Evolutionary conservation across 2,329 filamentous ascomycete genomes (phyloP), one percentile per base, ranked within the genome.

Genomic region (Fusarium dimerum): DNA sequence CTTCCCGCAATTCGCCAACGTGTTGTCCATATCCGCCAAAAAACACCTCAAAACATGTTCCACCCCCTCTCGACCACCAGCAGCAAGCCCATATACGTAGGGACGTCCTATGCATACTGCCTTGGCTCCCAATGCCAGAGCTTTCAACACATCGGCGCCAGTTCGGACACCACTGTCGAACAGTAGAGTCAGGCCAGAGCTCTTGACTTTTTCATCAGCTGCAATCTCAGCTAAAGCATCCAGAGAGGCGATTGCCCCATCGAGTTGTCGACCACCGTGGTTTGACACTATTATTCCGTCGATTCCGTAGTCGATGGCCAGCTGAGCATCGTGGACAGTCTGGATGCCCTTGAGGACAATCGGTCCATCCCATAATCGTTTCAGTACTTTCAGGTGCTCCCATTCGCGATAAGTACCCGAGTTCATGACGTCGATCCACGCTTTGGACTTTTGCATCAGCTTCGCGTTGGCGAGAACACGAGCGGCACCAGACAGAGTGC

Each of bases 301-400:
- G 15, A 73, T 63, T 2, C 71, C 72, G 39, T 73, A 55, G 29
- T 70, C 60, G 7, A 72, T 66, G 1, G 74, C 74, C 3, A 69
- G 53, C n/a, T 64, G 55, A 12, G 73, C 75, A 48, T 77, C 73
- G 10, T 74, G 69, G 3, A 72, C 71, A 7, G 67, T 72, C 54
- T 72, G 63, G 3, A 77, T 68, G 3, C 74, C 75, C 45, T 76
- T 76, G 39, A 75, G 65, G 12, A 77, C 66, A 18, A 76, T 71
- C 0, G 73, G 73, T 0, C 85, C 84, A 54, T 82, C 76, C 83
- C 85, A 89, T 52, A 85, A 67, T 60, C 79, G 72, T 57, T 79
- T 76, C 55, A 89, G 63, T 44, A 82, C 73, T n/a, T 73, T 72
- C 36, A 89, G 67, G 38, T 89, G 76, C 2, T 83, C 79, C 87